Evolutionary conservation across 371 early-diverging fungal species (phyloP), one percentile per base, ranked within the genome.

Genomic region (Lichtheimia ramosa): DNA sequence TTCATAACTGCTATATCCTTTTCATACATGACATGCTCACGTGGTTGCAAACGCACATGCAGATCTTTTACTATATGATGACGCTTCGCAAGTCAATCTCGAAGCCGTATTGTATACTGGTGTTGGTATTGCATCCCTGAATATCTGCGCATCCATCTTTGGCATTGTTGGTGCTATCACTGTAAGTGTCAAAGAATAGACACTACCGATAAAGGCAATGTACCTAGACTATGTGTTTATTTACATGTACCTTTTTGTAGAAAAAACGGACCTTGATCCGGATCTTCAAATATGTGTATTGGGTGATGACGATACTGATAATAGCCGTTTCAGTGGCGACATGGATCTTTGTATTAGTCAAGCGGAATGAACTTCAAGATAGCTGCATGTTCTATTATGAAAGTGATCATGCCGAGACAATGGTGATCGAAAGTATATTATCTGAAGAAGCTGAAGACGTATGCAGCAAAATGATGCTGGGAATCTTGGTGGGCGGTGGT

Each of bases 381-480:
- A 50, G 42, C 10, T 70, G 70, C 40, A 46, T 48, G 40, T 50
- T 54, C 10, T 52, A 57, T 18, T 25, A 58, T 91, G 83, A 95
- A 93, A 10, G 94, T 94, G 4, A 48, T 4, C 13, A 27, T 41
- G 42, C 13, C 28, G 43, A 15, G 5, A 18, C 20, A 16, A 18
- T 13, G 13, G 40, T 39, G 34, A 5, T 14, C 40, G 48, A 14
- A 1, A 21, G 13, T 5, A 34, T 34, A 8, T 34, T 34, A 34
- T 34, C 34, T 10, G 56, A 54, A 21, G 46, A 46, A 7, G 24
- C 61, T 15, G n/a, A 51, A 13, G 60, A 63, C 8, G 60, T 43
- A 5, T 69, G 69, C 52, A 24, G 43, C 15, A 41, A 28, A n/a
- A 48, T 55, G 14, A 25, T 69, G 42, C 25, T 40, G 13, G 46